phyloP scores from a whole-genome alignment of 2,329 filamentous ascomycete genomes.

The Fusarium algeriense region DNA sequence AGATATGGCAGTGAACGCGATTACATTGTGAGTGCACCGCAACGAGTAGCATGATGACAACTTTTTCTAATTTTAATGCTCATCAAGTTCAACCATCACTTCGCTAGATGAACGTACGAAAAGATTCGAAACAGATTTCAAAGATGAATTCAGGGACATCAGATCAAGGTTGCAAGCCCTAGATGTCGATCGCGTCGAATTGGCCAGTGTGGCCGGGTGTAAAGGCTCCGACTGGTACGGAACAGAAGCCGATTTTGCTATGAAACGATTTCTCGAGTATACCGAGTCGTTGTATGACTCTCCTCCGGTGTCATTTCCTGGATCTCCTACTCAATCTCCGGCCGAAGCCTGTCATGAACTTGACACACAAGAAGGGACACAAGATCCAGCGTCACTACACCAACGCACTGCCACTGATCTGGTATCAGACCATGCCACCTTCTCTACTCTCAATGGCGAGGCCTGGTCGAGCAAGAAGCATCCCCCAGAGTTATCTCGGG shows the following conservation, averaged over 20 bases:
- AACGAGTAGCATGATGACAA: not conserved
- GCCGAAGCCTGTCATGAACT: not conserved
- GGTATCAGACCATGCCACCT: too few species aligned
- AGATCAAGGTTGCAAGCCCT: not conserved
- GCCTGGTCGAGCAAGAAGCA: too few species aligned
- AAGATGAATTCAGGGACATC: not conserved
- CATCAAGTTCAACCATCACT: not conserved
- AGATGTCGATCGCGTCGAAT: not conserved
- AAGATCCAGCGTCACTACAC: fast-evolving
- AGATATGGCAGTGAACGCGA: fast-evolving
- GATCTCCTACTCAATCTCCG: not conserved
- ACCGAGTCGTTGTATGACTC: not conserved
- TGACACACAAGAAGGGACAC: not conserved
- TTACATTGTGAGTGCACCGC: not conserved
- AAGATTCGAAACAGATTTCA: not conserved
- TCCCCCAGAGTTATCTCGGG: too few species aligned
- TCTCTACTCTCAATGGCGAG: too few species aligned
- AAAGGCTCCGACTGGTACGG: not conserved
- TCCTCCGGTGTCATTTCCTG: not conserved
- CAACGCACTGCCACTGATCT: too few species aligned
- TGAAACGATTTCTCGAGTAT: not conserved
- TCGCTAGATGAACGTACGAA: not conserved
- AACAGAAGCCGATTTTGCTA: not conserved
- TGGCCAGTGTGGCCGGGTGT: not conserved
- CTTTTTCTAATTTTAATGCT: not conserved